Evolutionary conservation across 2,329 filamentous ascomycete genomes (phyloP).

Genomic region (Cercospora sp.): DNA sequence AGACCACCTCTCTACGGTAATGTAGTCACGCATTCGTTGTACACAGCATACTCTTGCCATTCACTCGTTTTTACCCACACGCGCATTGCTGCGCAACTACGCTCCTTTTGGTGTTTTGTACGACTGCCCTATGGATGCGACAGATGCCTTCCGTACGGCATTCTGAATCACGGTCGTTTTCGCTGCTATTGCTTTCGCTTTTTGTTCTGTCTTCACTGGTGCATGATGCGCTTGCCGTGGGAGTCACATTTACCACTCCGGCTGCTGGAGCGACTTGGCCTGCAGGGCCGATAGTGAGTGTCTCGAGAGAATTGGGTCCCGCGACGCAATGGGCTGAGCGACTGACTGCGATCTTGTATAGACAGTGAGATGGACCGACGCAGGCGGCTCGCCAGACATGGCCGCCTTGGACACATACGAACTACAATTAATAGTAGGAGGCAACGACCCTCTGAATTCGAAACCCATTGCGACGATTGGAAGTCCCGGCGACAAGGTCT

Average conservation of each 20-base stretch:
- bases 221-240: conserved; percentile 20
- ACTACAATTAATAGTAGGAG: conserved; percentile 27
- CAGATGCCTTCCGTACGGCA: conserved; percentile 15
- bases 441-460: conserved; percentile 25
- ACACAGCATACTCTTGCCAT: not conserved
- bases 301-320: not conserved
- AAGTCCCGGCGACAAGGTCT: conserved; percentile 14
- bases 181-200: conserved; percentile 11
- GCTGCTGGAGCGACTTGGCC: conserved; percentile 25
- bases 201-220: conserved; percentile 18
- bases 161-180: conserved; percentile 13
- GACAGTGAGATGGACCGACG: conserved; percentile 28
- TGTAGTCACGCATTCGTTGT: not conserved
- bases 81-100: not conserved
- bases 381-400: conserved; percentile 24
- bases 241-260: conserved; percentile 26
- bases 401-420: conserved; percentile 22
- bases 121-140: not conserved
- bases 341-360: not conserved
- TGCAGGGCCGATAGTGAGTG: conserved; percentile 20
- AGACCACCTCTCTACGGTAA: not conserved
- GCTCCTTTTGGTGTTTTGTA: not conserved
- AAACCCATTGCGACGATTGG: conserved; percentile 25
- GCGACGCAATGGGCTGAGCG: not conserved
- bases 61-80: not conserved